Base-by-base conservation (phyloP, 768 basidiomycete species). In the Podaxis sp. region DNA sequence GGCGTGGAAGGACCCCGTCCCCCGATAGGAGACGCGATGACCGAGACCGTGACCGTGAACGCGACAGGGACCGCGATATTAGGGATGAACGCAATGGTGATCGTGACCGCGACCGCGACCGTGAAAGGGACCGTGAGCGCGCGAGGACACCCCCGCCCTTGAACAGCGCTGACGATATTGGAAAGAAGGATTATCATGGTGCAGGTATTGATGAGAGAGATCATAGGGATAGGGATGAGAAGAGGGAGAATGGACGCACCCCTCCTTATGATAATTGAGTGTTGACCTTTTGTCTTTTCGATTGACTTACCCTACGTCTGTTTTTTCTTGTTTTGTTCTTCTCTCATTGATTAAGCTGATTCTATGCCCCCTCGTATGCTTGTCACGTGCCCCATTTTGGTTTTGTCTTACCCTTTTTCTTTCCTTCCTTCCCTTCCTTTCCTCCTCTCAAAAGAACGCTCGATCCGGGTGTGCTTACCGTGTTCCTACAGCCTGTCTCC, bases 261-360 rank as follows among this genome's bases (percentile, higher is more conserved):
- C 87, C 87, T 40, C 84, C 85, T 36, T 87, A 84, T 65, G 86
- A 87, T 66, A 79, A 79, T 70, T 82, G 72, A 82, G 53, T 65
- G 33, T n/a, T 22, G 60, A 58, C 28, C 11, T 48, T 55, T 28
- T 17, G 11, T 60, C 28, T 11, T 19, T 7, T 6, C 15, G 11
- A 38, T n/a, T 12, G 17, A 51, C 30, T 19, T 26, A 28, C 19
- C 39, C 40, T 24, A 11, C 22, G 19, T 22, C 17, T 30, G 24
- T 30, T 46, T n/a, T 44, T 48, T 24, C 15, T 11, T 48, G 38
- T 13, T 51, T 44, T 40, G 26, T 61, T 53, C n/a, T 30, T 19
- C 22, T 26, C 39, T 42, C 26, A 22, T 42, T 30, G 19, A 36
- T 22, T 24, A 24, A 36, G 19, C 17, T 39, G n/a, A 36, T 8